Evolutionary conservation across 805 yeast species (phyloP).

Genomic region (Candida koratica): DNA sequence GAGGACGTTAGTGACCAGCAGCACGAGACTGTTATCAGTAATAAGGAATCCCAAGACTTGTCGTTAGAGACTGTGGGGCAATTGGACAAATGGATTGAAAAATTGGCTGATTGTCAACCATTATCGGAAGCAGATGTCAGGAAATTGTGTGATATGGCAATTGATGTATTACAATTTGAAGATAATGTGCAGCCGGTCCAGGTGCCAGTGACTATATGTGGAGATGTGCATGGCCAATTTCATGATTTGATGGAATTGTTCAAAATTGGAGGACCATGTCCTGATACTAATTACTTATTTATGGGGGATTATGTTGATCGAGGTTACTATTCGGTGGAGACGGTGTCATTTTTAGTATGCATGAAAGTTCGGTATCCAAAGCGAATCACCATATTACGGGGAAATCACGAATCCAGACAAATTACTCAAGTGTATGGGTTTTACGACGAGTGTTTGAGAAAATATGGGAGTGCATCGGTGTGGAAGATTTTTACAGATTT

Average conservation of each 20-base stretch:
- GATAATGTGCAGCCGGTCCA: slow-evolving; percentile 93
- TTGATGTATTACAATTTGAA: slow-evolving; percentile 85
- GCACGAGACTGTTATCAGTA: slow-evolving; percentile 15
- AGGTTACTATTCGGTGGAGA: slow-evolving; percentile 87
- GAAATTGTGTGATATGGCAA: slow-evolving; percentile 81
- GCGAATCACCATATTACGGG: slow-evolving; percentile 88
- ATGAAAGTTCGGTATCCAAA: slow-evolving; percentile 90
- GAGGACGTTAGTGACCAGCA: slow-evolving; percentile 64
- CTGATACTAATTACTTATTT: slow-evolving; percentile 45
- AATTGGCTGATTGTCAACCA: slow-evolving; percentile 73
- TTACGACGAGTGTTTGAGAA: slow-evolving; percentile 91
- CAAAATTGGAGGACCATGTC: slow-evolving; percentile 72
- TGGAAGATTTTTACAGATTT: slow-evolving; percentile 91
- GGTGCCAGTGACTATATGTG: slow-evolving; percentile 96
- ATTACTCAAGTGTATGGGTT: slow-evolving; percentile 95
- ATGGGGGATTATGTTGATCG: slow-evolving; percentile 81
- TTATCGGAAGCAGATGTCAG: slow-evolving; percentile 76
- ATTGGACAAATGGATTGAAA: slow-evolving; percentile 85
- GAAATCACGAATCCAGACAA: slow-evolving; percentile 93
- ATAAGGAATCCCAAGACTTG: slow-evolving; percentile 20
- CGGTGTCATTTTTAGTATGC: slow-evolving; percentile 82
- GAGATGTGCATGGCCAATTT: slow-evolving; percentile 95
- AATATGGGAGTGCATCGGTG: slow-evolving; percentile 87
- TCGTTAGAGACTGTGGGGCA: slow-evolving; percentile 53
- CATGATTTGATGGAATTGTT: slow-evolving; percentile 91